Evolutionary conservation across 345 rosid species (phyloP).

Genomic region (Capsella bursapastoris): DNA sequence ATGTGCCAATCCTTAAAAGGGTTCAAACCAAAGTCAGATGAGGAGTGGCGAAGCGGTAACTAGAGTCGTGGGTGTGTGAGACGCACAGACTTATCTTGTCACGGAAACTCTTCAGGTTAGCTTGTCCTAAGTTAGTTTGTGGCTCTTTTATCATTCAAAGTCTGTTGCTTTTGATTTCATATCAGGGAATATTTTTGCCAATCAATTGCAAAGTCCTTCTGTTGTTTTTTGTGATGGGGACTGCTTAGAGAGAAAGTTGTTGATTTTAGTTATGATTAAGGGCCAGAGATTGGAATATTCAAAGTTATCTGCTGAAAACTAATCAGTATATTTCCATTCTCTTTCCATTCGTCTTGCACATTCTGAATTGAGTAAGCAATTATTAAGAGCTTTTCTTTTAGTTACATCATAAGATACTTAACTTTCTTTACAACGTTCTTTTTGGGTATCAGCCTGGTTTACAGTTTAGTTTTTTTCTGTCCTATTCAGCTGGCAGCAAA

Average conservation of each 20-base stretch:
- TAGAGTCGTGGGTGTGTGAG: too few species aligned
- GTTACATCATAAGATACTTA: not conserved
- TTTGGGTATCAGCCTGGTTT: conserved; percentile 25
- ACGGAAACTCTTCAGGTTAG: not conserved
- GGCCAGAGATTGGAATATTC: conserved; percentile 22
- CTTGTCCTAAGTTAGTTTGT: conserved; percentile 1
- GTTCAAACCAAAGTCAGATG: too few species aligned
- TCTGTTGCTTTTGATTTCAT: not conserved
- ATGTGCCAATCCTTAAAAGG: too few species aligned
- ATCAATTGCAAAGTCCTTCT: conserved; percentile 1
- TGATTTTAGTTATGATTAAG: conserved; percentile 29
- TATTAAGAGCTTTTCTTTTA: not conserved
- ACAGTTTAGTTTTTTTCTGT: conserved; percentile 15
- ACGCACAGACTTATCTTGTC: too few species aligned
- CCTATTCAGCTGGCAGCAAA: conserved; percentile 42
- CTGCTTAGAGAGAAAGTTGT: conserved; percentile 23
- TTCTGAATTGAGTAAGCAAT: too few species aligned
- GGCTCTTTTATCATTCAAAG: not conserved
- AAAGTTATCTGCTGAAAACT: conserved; percentile 27
- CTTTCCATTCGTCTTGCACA: too few species aligned
- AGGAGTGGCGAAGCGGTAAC: too few species aligned
- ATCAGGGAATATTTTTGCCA: not conserved
- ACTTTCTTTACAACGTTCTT: not conserved
- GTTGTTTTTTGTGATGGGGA: conserved; percentile 14
- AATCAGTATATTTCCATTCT: too few species aligned